Evolutionary conservation across 2,329 filamentous ascomycete species (phyloP).

Genomic region (Apiospora malaysiana): DNA sequence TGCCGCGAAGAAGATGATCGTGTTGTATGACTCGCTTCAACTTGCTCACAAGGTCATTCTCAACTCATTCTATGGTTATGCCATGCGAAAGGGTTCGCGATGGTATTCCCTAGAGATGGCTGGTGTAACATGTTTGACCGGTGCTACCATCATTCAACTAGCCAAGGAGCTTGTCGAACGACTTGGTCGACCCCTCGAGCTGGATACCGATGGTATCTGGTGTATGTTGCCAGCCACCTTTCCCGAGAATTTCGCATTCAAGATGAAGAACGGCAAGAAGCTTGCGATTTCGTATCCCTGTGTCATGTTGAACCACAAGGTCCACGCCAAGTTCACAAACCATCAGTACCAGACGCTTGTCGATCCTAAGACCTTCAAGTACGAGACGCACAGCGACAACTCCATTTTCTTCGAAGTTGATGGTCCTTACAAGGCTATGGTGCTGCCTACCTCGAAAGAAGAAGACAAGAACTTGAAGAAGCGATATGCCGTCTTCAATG

Average conservation of each 20-base stretch:
- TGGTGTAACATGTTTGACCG: constrained; percentile 95
- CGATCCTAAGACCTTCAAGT: constrained; percentile 81
- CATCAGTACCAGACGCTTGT: constrained; percentile 93
- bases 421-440: constrained; percentile 96
- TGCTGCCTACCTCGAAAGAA: constrained; percentile 95
- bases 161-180: constrained; percentile 92
- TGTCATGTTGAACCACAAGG: constrained; percentile 98
- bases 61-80: constrained; percentile 98
- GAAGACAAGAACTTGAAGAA: constrained; percentile 99
- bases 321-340: constrained; percentile 94
- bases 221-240: constrained; percentile 97
- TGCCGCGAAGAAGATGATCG: constrained; percentile 97
- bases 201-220: constrained; percentile 99
- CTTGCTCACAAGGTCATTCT: constrained; percentile 98
- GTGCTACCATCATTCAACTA: constrained; percentile 95
- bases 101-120: constrained; percentile 99
- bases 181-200: constrained; percentile 87
- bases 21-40: constrained; percentile 94
- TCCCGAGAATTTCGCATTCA: constrained; percentile 95
- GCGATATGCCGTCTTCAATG: constrained; percentile 97
- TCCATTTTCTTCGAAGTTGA: constrained; percentile 99
- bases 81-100: constrained; percentile 97
- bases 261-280: constrained; percentile 94
- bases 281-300: constrained; percentile 96
- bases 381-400: constrained; percentile 97